These are phyloP conservation scores for Ormosia emarginata DNA, from an alignment of 306 rosid genomes.

Conservation along the genomic window DNA sequence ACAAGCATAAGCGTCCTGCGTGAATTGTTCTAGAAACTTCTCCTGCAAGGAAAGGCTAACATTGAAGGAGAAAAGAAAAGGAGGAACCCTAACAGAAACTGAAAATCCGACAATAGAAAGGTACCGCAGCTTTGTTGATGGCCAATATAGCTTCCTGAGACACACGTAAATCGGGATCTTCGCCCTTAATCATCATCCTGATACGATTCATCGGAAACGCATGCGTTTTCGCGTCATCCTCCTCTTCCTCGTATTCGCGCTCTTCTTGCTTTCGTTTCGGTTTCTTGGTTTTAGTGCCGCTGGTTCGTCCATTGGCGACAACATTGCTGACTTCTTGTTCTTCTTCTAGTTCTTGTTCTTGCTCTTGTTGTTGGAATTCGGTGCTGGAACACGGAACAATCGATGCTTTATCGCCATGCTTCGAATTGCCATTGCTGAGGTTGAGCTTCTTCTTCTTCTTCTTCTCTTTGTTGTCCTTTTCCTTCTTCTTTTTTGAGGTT, in stretches of 20 bases:
- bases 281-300: conserved; percentile 20
- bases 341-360: neutral
- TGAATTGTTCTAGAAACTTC: conserved; percentile 70
- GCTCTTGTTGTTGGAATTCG: conserved; percentile 18
- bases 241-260: conserved; percentile 9
- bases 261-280: neutral
- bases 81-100: neutral
- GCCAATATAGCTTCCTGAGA: conserved; percentile 66
- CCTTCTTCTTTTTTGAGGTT: conserved; percentile 20
- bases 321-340: conserved; percentile 5
- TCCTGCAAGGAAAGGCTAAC: conserved; percentile 45
- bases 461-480: neutral
- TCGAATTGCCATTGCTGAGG: conserved; percentile 40
- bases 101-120: neutral
- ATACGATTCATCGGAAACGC: conserved; percentile 80
- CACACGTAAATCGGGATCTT: conserved; percentile 51
- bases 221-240: conserved; percentile 40
- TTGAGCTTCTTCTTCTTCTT: conserved; percentile 24
- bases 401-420: neutral
- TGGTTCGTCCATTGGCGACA: conserved; percentile 24
- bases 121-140: conserved; percentile 77
- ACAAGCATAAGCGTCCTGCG: conserved; percentile 50
- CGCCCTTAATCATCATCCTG: conserved; percentile 53
- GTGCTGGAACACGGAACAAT: conserved; percentile 27
- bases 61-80: neutral